phyloP scores from a whole-genome alignment of 1,284 basidiomycete genomes.

The Fomitiporia mediterranea region DNA sequence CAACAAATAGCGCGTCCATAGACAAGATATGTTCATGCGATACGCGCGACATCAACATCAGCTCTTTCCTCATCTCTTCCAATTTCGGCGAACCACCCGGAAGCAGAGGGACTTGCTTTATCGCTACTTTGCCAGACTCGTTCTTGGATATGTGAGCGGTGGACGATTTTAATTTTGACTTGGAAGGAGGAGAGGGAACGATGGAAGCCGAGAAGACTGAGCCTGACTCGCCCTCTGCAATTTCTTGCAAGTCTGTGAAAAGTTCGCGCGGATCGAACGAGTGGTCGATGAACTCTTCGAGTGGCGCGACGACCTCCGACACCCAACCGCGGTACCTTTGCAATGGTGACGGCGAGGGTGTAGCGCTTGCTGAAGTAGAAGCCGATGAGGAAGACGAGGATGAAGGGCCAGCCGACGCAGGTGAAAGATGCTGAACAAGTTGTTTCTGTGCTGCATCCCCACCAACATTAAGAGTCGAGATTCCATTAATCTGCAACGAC shows the following conservation, averaged over 20 bases:
- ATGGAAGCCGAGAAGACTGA: constrained; percentile 63
- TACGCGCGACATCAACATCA: constrained; percentile 50
- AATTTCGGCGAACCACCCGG: constrained; percentile 59
- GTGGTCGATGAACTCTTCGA: constrained; percentile 61
- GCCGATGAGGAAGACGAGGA: constrained; percentile 14
- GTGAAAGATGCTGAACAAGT: constrained; percentile 6
- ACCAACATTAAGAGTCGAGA: background rate
- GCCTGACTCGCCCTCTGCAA: constrained; percentile 76
- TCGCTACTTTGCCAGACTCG: constrained; percentile 45
- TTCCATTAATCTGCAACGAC: constrained; percentile 12
- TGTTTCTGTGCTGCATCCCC: background rate
- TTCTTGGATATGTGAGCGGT: constrained; percentile 28
- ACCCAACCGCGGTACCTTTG: constrained; percentile 51
- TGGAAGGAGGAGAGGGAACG: constrained; percentile 29
- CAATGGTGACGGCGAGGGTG: constrained; percentile 32
- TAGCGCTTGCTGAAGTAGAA: constrained; percentile 21
- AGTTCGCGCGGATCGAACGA: constrained; percentile 52
- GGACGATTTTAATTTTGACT: constrained; percentile 31
- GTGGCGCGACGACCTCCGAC: constrained; percentile 52
- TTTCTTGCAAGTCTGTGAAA: constrained; percentile 63
- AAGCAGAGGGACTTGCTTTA: constrained; percentile 63
- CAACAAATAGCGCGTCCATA: constrained; percentile 66
- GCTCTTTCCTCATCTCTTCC: constrained; percentile 53
- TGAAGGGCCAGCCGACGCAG: constrained; percentile 9
- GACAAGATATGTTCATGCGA: constrained; percentile 56